phyloP scores from a whole-genome alignment of 257 asterid species.

The Solanum chiquidenum region DNA sequence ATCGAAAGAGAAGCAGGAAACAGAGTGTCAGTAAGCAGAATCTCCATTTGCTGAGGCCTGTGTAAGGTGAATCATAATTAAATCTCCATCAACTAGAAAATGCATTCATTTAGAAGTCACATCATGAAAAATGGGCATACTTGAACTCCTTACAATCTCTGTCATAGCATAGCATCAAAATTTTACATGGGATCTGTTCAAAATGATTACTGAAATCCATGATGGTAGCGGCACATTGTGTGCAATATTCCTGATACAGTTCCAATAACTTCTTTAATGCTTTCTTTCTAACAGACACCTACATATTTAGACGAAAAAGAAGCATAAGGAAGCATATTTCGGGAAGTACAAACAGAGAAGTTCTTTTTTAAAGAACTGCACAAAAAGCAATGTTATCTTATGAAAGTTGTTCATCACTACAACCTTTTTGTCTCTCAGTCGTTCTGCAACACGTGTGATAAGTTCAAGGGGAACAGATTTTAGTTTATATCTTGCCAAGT shows the following conservation, averaged over 20 bases:
- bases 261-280: slow-evolving; percentile 70
- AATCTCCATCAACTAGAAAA: neutral
- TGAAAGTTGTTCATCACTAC: slow-evolving; percentile 4
- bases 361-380: neutral
- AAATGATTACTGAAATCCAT: slow-evolving; percentile 31
- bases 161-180: slow-evolving; percentile 75
- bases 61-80: slow-evolving; percentile 9
- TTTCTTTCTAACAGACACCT: slow-evolving; percentile 66
- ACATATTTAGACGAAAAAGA: slow-evolving; percentile 6
- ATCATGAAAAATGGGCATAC: slow-evolving; percentile 23
- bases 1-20: slow-evolving; percentile 67
- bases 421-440: slow-evolving; percentile 93
- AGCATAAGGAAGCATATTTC: neutral
- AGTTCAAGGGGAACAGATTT: slow-evolving; percentile 36
- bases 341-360: neutral
- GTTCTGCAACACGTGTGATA: slow-evolving; percentile 49
- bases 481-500: slow-evolving; percentile 43
- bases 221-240: slow-evolving; percentile 30
- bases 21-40: slow-evolving; percentile 52
- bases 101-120: neutral
- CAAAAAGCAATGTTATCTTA: neutral
- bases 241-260: slow-evolving; percentile 70
- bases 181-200: slow-evolving; percentile 76
- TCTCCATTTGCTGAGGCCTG: slow-evolving; percentile 81
- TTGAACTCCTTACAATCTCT: slow-evolving; percentile 81